These are phyloP conservation scores for Detonula confervacea DNA, from an alignment of 352 stramenopile genomes.

Conservation along the genomic window DNA sequence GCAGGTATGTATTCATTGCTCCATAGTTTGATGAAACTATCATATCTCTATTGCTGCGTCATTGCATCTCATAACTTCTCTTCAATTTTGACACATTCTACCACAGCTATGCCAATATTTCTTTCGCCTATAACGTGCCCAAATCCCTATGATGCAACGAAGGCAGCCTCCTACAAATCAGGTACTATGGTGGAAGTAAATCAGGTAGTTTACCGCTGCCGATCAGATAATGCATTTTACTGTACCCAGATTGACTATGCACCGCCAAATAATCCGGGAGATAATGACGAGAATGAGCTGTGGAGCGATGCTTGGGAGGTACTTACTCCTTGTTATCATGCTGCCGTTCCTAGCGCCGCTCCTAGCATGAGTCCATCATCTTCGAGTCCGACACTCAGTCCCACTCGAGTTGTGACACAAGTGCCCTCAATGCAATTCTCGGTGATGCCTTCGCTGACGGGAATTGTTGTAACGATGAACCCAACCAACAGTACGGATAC, in stretches of 20 bases:
- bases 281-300: constrained; percentile 23
- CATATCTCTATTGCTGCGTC: too few species aligned
- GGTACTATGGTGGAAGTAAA: constrained; percentile 14
- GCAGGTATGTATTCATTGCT: too few species aligned
- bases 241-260: constrained; percentile 33
- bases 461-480: too few species aligned
- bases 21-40: neutral
- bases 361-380: neutral
- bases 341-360: neutral
- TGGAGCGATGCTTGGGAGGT: constrained; percentile 37
- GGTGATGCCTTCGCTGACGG: too few species aligned
- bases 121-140: neutral
- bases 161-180: neutral
- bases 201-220: constrained; percentile 7
- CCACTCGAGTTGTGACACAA: too few species aligned
- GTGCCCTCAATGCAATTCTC: too few species aligned
- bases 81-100: too few species aligned
- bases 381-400: constrained; percentile 4
- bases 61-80: too few species aligned
- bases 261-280: constrained; percentile 4
- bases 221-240: constrained; percentile 29
- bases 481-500: too few species aligned
- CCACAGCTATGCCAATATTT: neutral
- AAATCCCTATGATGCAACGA: constrained; percentile 6
- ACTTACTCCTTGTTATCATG: constrained; percentile 15